Evolutionary conservation across 2,329 filamentous ascomycete genomes (phyloP).

Genomic region (Colletotrichum chlorophyti): DNA sequence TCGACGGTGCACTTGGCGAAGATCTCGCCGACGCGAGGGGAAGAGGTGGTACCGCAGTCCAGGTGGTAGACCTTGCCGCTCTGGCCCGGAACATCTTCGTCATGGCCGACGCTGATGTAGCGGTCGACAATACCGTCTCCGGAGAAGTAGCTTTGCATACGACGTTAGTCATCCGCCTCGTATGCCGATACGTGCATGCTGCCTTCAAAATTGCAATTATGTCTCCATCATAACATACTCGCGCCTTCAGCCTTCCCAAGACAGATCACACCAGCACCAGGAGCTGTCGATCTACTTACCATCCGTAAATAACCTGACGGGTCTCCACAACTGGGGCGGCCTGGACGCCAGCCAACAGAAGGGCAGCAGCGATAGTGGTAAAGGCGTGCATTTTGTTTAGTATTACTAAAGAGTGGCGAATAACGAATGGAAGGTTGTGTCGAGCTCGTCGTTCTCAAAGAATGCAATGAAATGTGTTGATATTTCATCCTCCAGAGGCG

Average conservation of each 20-base stretch:
- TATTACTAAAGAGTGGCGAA: too few relatives aligned
- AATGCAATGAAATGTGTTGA: too few relatives aligned
- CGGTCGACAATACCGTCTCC: constrained; percentile 10
- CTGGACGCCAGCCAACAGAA: constrained; percentile 5
- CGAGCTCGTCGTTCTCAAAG: too few relatives aligned
- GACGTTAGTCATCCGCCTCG: too few relatives aligned
- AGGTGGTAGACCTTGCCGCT: constrained; percentile 9
- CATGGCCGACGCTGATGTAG: constrained; percentile 8
- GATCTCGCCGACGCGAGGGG: constrained; percentile 14
- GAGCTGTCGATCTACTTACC: background rate
- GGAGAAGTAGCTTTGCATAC: background rate
- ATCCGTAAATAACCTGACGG: constrained; percentile 16
- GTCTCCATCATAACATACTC: too few relatives aligned
- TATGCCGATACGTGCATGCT: too few relatives aligned
- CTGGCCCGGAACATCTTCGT: background rate
- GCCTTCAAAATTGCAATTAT: background rate
- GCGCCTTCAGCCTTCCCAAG: too few relatives aligned
- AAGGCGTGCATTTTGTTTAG: constrained; percentile 14
- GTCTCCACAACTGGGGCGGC: constrained; percentile 7
- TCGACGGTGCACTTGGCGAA: constrained; percentile 19
- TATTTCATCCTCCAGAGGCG: background rate
- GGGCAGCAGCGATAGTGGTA: background rate
- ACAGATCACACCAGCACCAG: too few relatives aligned
- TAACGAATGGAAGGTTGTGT: too few relatives aligned
- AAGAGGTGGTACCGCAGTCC: constrained; percentile 14